phyloP scores from a whole-genome alignment of 345 rosid species.

The Citrus trifoliata region DNA sequence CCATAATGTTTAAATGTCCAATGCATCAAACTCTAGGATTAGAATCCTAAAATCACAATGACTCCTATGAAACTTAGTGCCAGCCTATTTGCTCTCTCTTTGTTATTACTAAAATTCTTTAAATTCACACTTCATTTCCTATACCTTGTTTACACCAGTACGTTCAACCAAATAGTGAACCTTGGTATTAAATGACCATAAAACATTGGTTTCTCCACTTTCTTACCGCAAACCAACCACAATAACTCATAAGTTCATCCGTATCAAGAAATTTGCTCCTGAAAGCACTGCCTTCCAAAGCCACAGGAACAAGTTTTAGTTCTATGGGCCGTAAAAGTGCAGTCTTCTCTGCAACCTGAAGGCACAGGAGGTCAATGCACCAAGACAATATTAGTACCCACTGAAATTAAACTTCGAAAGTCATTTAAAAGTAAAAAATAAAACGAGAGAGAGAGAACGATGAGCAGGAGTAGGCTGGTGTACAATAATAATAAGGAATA shows the following conservation, averaged over 20 bases:
- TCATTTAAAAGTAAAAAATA: background rate
- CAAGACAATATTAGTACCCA: constrained; percentile 17
- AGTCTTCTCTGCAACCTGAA: constrained; percentile 94
- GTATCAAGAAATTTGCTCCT: constrained; percentile 85
- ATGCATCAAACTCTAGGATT: background rate
- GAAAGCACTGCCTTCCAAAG: constrained; percentile 94
- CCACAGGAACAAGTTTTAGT: constrained; percentile 86
- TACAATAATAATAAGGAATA: background rate
- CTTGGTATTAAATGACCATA: background rate
- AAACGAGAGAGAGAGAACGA: background rate
- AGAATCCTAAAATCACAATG: background rate
- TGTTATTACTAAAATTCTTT: background rate
- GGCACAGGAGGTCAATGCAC: constrained; percentile 22
- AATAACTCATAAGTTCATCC: constrained; percentile 86
- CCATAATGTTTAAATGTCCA: background rate
- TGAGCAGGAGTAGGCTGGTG: background rate
- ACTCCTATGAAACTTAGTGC: background rate
- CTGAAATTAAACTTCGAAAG: background rate
- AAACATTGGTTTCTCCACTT: background rate
- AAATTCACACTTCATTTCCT: background rate
- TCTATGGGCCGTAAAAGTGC: constrained; percentile 78
- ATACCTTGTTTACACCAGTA: background rate
- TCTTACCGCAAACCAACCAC: constrained; percentile 93
- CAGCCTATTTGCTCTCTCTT: background rate
- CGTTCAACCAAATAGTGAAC: background rate